phyloP scores from a whole-genome alignment of 257 asterid genomes.

The Gentiana straminea region DNA sequence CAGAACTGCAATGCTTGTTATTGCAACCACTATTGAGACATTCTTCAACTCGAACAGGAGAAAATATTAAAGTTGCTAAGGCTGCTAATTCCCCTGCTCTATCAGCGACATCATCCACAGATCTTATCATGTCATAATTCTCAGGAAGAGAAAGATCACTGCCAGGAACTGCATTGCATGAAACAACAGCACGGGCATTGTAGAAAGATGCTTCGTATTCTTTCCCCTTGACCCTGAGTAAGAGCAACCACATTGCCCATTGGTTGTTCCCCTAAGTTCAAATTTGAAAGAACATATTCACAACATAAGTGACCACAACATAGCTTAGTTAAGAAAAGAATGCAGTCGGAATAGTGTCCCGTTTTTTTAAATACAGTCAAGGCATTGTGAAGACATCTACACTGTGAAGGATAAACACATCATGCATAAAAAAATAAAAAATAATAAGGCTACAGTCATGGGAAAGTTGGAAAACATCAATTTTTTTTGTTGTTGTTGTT shows the following conservation, averaged over 20 bases:
- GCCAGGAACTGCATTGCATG: conserved; percentile 53
- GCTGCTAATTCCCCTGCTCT: conserved; percentile 98
- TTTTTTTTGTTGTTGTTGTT: too few relatives aligned
- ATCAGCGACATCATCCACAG: conserved; percentile 98
- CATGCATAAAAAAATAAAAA: too few relatives aligned
- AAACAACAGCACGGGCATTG: conserved; percentile 85
- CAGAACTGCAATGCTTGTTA: conserved; percentile 69
- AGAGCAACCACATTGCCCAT: conserved; percentile 83
- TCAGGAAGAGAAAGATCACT: conserved; percentile 48
- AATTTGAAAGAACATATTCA: conserved; percentile 12
- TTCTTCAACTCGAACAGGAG: conserved; percentile 82
- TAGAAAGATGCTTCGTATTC: conserved; percentile 94
- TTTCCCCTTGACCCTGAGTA: conserved; percentile 78
- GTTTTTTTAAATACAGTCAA: neutral
- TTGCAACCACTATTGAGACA: conserved; percentile 94
- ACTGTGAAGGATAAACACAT: neutral
- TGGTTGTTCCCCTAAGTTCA: conserved; percentile 74
- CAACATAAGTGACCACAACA: conserved; percentile 7
- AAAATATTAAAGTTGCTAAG: conserved; percentile 89
- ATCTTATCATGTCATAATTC: conserved; percentile 55
- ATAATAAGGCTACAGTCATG: too few relatives aligned
- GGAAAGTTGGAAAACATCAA: too few relatives aligned
- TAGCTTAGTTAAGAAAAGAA: too few relatives aligned
- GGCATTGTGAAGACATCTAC: neutral
- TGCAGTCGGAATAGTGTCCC: too few relatives aligned